Percentiles rank a stretch among this genome's conserved stretches.
phyloP scores from a whole-genome alignment of 805 yeast species.

The Kazachstania taianensis region DNA sequence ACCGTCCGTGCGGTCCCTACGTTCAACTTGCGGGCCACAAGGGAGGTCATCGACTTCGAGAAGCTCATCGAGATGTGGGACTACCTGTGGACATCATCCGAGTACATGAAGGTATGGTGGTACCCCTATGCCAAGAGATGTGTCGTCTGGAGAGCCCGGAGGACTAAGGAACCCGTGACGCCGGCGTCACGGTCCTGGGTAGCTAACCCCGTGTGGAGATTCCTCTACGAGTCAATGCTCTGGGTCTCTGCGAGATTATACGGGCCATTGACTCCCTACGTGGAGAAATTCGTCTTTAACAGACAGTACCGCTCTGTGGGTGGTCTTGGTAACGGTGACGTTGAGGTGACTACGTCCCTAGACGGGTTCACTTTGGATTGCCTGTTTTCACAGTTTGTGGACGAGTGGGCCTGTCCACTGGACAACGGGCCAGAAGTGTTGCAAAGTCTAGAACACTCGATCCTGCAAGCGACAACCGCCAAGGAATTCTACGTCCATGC shows the following conservation, averaged over 20 bases:
- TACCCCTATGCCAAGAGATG: conserved; percentile 84
- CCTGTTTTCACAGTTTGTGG: conserved; percentile 82
- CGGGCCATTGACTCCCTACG: conserved; percentile 71
- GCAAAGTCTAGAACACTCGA: conserved; percentile 49
- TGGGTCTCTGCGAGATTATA: conserved; percentile 67
- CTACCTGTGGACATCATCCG: conserved; percentile 77
- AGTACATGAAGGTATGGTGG: conserved; percentile 94
- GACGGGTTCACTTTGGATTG: conserved; percentile 94
- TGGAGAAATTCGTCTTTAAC: conserved; percentile 75
- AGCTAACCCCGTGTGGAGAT: conserved; percentile 71
- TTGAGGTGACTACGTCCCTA: conserved; percentile 69
- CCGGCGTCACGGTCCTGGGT: conserved; percentile 62
- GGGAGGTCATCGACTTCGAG: conserved; percentile 72
- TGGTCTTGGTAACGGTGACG: conserved; percentile 47
- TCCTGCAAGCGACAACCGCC: conserved; percentile 45
- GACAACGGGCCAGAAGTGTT: conserved; percentile 65
- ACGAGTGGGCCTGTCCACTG: conserved; percentile 96
- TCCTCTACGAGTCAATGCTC: conserved; percentile 66
- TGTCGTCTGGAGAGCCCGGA: conserved; percentile 82
- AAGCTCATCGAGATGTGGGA: conserved; percentile 67
- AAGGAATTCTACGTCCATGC: conserved; percentile 81
- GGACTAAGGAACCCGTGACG: conserved; percentile 54
- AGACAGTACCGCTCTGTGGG: conserved; percentile 76
- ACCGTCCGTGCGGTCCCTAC: conserved; percentile 78
- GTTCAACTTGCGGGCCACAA: conserved; percentile 69